phyloP scores from a whole-genome alignment of 441 rosid genomes.

The Gossypium aridum region DNA sequence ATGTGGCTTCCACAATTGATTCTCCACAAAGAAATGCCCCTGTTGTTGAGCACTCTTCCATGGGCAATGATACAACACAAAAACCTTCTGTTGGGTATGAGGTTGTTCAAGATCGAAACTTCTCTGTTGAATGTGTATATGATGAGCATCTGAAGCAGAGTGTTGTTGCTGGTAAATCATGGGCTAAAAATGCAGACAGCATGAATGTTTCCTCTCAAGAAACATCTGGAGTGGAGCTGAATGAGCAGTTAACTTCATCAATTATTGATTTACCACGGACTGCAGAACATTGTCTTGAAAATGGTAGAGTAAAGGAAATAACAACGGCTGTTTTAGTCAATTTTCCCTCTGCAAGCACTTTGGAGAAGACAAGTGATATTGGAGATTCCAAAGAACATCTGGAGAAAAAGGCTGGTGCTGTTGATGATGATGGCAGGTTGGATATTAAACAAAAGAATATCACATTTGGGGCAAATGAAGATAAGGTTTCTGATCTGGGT shows the following conservation, averaged over 20 bases:
- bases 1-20: constrained; percentile 40
- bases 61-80: constrained; percentile 33
- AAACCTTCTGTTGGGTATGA: constrained; percentile 27
- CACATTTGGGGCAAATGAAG: constrained; percentile 17
- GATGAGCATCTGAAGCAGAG: constrained; percentile 31
- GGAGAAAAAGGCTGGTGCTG: constrained; percentile 23
- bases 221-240: constrained; percentile 20
- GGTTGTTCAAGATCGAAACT: constrained; percentile 21
- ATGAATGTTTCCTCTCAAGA: constrained; percentile 20
- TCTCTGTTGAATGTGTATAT: constrained; percentile 23
- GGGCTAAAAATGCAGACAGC: constrained; percentile 21
- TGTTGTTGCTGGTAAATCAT: constrained; percentile 15
- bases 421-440: constrained; percentile 17
- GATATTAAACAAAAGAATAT: constrained; percentile 20
- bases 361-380: constrained; percentile 25
- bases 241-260: constrained; percentile 28
- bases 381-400: constrained; percentile 15
- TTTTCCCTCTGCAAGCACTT: constrained; percentile 10
- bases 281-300: constrained; percentile 33
- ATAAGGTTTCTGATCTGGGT: constrained; percentile 20
- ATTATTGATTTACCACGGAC: constrained; percentile 23
- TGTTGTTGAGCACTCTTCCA: constrained; percentile 27
- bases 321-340: constrained; percentile 8
- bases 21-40: constrained; percentile 44
- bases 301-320: constrained; percentile 33